Percentiles rank a stretch among this genome's conserved stretches.
These are phyloP conservation scores for Tetrahymena borealis DNA, from an alignment of 73 alveolate species.

Conservation along the genomic window DNA sequence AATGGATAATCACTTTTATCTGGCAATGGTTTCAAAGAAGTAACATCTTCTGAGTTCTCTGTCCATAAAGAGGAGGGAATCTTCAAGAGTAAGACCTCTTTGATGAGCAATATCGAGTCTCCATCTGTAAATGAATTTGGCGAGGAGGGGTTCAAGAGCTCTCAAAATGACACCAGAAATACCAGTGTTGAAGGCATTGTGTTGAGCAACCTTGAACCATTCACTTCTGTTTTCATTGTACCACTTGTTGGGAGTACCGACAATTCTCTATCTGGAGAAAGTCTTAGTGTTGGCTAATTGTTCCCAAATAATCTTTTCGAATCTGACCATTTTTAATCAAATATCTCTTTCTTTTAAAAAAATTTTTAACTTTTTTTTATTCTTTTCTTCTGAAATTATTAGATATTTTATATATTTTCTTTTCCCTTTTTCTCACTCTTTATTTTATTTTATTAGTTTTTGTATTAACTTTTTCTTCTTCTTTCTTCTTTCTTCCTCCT, in stretches of 20 bases:
- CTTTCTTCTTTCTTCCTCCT: background rate
- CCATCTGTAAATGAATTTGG: slow-evolving; percentile 37
- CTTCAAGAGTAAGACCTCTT: slow-evolving; percentile 42
- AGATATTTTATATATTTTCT: background rate
- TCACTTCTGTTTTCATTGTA: slow-evolving; percentile 16
- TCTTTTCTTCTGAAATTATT: background rate
- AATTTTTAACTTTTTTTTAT: slow-evolving; percentile 22
- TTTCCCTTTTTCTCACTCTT: background rate
- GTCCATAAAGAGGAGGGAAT: slow-evolving; percentile 16
- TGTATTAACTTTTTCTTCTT: background rate
- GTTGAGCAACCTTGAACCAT: slow-evolving; percentile 15
- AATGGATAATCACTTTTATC: slow-evolving; percentile 21
- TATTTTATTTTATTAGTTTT: background rate
- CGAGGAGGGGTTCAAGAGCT: slow-evolving; percentile 35
- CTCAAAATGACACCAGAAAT: slow-evolving; percentile 18
- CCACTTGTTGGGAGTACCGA: slow-evolving; percentile 42
- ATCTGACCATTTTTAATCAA: slow-evolving; percentile 29
- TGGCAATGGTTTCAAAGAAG: slow-evolving; percentile 24
- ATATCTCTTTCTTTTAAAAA: slow-evolving; percentile 6
- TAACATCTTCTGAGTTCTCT: slow-evolving; percentile 46
- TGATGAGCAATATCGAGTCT: slow-evolving; percentile 20
- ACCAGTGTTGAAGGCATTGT: slow-evolving; percentile 21
- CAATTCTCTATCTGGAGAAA: slow-evolving; percentile 22
- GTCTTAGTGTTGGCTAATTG: slow-evolving; percentile 15
- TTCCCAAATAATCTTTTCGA: slow-evolving; percentile 37